Conservation (phyloP, 2,329 filamentous ascomycete species). For the Hypoxylon sp. region DNA sequence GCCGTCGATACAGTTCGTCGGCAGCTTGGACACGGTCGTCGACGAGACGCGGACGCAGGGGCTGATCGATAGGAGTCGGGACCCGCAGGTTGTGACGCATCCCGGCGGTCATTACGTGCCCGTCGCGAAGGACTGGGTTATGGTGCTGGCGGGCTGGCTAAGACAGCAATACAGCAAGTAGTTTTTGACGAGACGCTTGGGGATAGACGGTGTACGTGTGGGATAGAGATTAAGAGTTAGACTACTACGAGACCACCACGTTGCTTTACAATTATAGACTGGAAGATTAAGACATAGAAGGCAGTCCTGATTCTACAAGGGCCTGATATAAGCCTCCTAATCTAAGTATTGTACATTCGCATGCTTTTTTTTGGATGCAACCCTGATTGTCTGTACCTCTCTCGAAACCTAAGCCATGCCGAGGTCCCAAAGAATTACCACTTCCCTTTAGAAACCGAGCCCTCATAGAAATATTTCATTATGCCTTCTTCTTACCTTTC, state of each 20-base stretch:
- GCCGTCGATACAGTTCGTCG: slow-evolving; percentile 83
- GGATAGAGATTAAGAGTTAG: slow-evolving; percentile 10
- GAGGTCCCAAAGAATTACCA: slow-evolving; percentile 36
- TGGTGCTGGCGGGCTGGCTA: slow-evolving; percentile 74
- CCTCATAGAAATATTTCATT: slow-evolving; percentile 21
- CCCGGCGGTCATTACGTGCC: slow-evolving; percentile 94
- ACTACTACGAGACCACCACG: background rate
- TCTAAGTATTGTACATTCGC: slow-evolving; percentile 50
- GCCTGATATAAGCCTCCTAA: slow-evolving; percentile 37
- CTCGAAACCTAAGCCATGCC: slow-evolving; percentile 31
- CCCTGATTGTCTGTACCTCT: slow-evolving; percentile 32
- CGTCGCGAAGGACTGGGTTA: slow-evolving; percentile 82
- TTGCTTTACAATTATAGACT: slow-evolving; percentile 17
- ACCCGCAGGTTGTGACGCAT: slow-evolving; percentile 72
- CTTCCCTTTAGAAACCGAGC: slow-evolving; percentile 13
- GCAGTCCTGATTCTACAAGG: slow-evolving; percentile 41
- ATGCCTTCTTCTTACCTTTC: slow-evolving; percentile 53
- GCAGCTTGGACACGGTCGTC: slow-evolving; percentile 87
- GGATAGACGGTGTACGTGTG: background rate
- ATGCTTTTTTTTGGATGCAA: slow-evolving; percentile 45
- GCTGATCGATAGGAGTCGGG: slow-evolving; percentile 73
- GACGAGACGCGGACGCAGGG: slow-evolving; percentile 77
- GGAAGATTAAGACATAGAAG: slow-evolving; percentile 32
- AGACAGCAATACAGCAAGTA: slow-evolving; percentile 43
- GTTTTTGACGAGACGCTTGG: slow-evolving; percentile 25